Conservation (phyloP, 2,329 filamentous ascomycete species). For the Phialophora tarda region DNA sequence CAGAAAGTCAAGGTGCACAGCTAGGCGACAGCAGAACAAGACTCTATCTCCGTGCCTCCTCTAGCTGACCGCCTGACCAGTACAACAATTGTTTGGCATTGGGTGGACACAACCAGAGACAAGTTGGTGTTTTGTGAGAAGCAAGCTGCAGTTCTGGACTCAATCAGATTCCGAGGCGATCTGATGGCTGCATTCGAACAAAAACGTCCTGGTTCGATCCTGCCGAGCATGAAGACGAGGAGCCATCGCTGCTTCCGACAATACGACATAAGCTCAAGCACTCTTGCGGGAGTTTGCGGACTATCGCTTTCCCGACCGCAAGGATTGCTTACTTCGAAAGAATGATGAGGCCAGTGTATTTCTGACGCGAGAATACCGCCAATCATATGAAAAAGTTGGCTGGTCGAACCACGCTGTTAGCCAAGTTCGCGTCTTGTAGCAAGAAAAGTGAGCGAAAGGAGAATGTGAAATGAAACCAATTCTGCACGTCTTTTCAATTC, state of each 20-base stretch:
- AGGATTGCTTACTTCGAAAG: neutral
- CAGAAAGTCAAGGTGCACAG: neutral
- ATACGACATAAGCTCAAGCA: slow-evolving; percentile 14
- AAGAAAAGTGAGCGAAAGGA: neutral
- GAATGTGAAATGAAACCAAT: neutral
- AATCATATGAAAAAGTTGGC: too few species aligned
- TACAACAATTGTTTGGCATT: neutral
- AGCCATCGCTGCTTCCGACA: slow-evolving; percentile 6
- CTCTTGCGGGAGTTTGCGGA: slow-evolving; percentile 21
- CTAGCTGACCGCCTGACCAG: too few species aligned
- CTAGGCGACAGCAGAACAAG: neutral
- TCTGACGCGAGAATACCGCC: neutral
- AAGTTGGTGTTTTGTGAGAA: slow-evolving; percentile 14
- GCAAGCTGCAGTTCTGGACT: slow-evolving; percentile 22
- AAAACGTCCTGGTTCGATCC: neutral
- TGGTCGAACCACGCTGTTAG: neutral
- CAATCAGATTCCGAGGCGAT: slow-evolving; percentile 19
- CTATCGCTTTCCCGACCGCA: slow-evolving; percentile 10
- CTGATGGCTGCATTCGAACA: slow-evolving; percentile 22
- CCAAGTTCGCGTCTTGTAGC: neutral
- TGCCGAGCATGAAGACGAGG: slow-evolving; percentile 4
- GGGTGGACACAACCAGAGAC: neutral
- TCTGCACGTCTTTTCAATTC: neutral
- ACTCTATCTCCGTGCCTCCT: too few species aligned
- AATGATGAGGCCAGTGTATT: neutral